Conservation (phyloP, 140 eudicot species). For the Erigeron philadelphicus region DNA sequence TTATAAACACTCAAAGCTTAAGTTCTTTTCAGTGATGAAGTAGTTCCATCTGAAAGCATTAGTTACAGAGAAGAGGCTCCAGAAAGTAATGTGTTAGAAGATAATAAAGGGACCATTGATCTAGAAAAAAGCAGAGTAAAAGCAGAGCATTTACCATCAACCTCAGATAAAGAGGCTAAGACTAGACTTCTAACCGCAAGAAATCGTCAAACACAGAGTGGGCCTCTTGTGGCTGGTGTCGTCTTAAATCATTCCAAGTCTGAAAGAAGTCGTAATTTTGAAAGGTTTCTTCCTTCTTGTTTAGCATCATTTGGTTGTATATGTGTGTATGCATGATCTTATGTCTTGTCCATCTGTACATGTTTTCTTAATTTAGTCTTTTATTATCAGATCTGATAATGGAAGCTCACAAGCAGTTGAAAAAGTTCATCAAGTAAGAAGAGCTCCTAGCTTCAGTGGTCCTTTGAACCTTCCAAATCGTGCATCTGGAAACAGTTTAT, state of each 20-base stretch:
- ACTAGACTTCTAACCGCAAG: constrained; percentile 38
- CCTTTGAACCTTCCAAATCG: constrained; percentile 87
- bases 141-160: constrained; percentile 45
- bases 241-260: constrained; percentile 53
- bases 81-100: constrained; percentile 42
- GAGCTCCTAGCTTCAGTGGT: constrained; percentile 94
- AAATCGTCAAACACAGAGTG: constrained; percentile 80
- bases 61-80: constrained; percentile 33
- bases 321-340: neutral
- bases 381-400: constrained; percentile 43
- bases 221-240: constrained; percentile 74
- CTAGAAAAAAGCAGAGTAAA: constrained; percentile 33
- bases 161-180: constrained; percentile 62
- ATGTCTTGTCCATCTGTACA: neutral
- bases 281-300: constrained; percentile 47
- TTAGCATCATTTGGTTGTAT: neutral
- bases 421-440: constrained; percentile 50
- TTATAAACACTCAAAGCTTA: neutral
- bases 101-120: constrained; percentile 31
- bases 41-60: constrained; percentile 30
- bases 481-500: constrained; percentile 96
- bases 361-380: neutral
- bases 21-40: constrained; percentile 32
- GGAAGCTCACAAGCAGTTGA: constrained; percentile 65
- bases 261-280: constrained; percentile 54